phyloP scores from a whole-genome alignment of 2,329 filamentous ascomycete genomes.

The Cladorrhinum sp. region DNA sequence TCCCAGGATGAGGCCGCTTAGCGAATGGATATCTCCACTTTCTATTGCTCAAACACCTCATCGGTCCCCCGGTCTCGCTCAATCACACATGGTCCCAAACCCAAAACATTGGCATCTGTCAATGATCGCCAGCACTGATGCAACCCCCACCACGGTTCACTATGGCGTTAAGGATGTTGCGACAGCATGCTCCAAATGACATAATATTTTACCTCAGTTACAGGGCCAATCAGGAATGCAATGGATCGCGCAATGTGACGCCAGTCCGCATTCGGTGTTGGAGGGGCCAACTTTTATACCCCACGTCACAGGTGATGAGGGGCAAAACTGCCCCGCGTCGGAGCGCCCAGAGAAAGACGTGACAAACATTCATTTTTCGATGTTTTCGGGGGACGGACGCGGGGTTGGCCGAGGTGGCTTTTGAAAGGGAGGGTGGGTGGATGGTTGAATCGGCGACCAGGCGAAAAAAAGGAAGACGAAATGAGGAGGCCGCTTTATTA shows the following conservation, averaged over 20 bases:
- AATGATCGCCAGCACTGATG: constrained; percentile 6
- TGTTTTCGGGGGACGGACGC: constrained; percentile 12
- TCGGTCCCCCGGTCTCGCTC: background rate
- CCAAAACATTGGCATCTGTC: constrained; percentile 7
- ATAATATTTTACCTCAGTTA: constrained; percentile 22
- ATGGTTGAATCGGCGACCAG: background rate
- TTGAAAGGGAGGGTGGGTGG: background rate
- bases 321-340: constrained; percentile 26
- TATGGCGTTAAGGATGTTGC: constrained; percentile 16
- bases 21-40: background rate
- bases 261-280: constrained; percentile 26
- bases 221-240: constrained; percentile 24
- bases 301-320: constrained; percentile 29
- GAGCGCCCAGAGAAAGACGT: background rate
- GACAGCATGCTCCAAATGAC: constrained; percentile 27
- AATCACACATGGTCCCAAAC: background rate
- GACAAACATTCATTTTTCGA: constrained; percentile 3
- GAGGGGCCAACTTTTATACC: constrained; percentile 25
- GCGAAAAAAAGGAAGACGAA: background rate
- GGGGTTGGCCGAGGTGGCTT: background rate
- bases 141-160: constrained; percentile 11
- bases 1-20: background rate
- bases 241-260: constrained; percentile 31
- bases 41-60: background rate
- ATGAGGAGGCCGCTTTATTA: constrained; percentile 13